Conservation (phyloP, 192 early-diverging fungal genomes). For the Neocallimastix lanati region DNA sequence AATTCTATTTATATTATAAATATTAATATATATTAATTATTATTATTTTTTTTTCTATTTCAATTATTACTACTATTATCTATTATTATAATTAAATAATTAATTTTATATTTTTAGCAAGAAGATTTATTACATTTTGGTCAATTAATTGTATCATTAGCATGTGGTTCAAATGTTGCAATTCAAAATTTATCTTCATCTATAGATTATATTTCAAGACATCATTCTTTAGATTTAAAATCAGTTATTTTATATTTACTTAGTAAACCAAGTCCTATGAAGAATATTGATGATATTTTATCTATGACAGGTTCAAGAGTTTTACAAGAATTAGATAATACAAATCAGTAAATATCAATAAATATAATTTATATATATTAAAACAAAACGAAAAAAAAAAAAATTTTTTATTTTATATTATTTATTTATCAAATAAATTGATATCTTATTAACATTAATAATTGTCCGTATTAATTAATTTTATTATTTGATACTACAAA, state of each 20-base stretch:
- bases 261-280: conserved; percentile 50
- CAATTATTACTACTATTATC: conserved; percentile 1
- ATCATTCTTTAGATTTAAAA: conserved; percentile 65
- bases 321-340: conserved; percentile 57
- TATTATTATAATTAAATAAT: background rate
- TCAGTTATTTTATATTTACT: conserved; percentile 63
- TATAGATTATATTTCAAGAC: conserved; percentile 53
- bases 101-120: conserved; percentile 25
- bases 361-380: background rate
- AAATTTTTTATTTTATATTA: no score
- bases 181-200: conserved; percentile 54
- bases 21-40: background rate
- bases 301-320: conserved; percentile 55
- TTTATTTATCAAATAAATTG: no score
- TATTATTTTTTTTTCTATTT: no score
- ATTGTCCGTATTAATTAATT: no score
- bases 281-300: conserved; percentile 61
- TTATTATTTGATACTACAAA: no score
- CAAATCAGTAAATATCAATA: conserved; percentile 29
- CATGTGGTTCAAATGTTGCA: conserved; percentile 49
- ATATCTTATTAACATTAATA: no score
- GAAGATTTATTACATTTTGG: conserved; percentile 70
- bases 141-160: conserved; percentile 54
- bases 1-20: background rate
- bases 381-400: background rate